Evolutionary conservation across 805 yeast species (phyloP), one percentile per base, ranked within the genome.

Genomic region (Lachancea sp.): DNA sequence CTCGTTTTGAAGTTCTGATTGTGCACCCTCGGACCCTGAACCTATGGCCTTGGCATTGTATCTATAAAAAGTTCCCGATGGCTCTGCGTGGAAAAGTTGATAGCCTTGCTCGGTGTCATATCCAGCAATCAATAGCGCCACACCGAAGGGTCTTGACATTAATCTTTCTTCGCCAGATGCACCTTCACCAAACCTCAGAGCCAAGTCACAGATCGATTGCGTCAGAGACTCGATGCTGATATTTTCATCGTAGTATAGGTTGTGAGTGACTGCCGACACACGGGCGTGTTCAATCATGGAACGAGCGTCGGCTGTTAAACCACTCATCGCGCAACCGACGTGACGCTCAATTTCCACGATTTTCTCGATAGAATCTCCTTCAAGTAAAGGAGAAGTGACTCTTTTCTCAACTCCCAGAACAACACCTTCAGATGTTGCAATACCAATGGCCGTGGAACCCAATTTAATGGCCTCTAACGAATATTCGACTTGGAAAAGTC

Each of bases 31-130:
- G 13, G 95, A 85, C 17, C 99, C 99, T 1, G 96, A 86, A 12
- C 99, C 99, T 59, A 95, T 93, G 11, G 99, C 99, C 70, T 93
- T 95, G 25, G 99, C 99, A 60, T 93, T 96, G 64, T 93, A 93
- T 68, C 93, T 80, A 70, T 93, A 95, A 58, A 89, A 93, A 1
- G 99, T 93, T 48, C 99, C 99, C 12, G 96, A 86, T 33, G 99
- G 99, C 69, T 93, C 99, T n/a, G 98, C 96, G 65, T 93, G 97
- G 65, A 86, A 86, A 56, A 93, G 76, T 67, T 93, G 99, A 38
- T 96, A 96, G 0, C 99, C 99, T 59, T 87, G 82, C 56, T 87
- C 95, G 49, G 79, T 74, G 69, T 93, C 99, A 56, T 81, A 76
- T 41, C 99, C 99, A 4, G 98, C 99, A 60, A 93, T 84, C 58